A percentile compares a stretch with the other conserved stretches of the same genome.
Conservation (phyloP, 108 stramenopile species). For the Skeletonema tropicum region DNA sequence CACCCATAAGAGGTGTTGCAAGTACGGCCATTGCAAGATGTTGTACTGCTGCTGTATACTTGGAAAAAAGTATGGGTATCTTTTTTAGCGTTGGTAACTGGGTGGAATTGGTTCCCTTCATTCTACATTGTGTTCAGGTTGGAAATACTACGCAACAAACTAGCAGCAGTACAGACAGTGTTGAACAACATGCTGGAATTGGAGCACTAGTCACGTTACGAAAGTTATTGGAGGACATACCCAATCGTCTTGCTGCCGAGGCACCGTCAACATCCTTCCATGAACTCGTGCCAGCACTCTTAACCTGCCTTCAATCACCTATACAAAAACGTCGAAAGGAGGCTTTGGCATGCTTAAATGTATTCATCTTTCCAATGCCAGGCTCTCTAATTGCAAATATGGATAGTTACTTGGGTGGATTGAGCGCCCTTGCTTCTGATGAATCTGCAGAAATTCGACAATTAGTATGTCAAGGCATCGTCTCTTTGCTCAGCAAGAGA, state of each 20-base stretch:
- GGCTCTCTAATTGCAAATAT: constrained; percentile 78
- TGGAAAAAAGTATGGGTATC: constrained; percentile 13
- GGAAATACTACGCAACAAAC: constrained; percentile 14
- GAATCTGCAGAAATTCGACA: constrained; percentile 63
- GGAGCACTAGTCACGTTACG: constrained; percentile 68
- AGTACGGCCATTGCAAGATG: constrained; percentile 42
- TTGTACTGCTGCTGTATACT: constrained; percentile 31
- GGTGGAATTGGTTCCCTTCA: constrained; percentile 40
- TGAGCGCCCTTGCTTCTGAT: constrained; percentile 73
- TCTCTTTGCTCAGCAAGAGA: constrained; percentile 65
- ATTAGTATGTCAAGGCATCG: constrained; percentile 89
- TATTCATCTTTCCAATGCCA: constrained; percentile 64
- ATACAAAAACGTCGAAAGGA: constrained; percentile 43
- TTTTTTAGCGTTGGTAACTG: constrained; percentile 26
- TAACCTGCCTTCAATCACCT: constrained; percentile 45
- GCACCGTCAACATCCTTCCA: constrained; percentile 56
- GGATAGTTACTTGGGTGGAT: constrained; percentile 69
- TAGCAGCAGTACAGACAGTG: neutral
- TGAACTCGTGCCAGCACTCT: constrained; percentile 64
- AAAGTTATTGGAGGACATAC: constrained; percentile 88
- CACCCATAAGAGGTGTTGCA: constrained; percentile 41
- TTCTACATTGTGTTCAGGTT: constrained; percentile 32
- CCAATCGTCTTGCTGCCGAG: constrained; percentile 38
- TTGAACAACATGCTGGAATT: constrained; percentile 22
- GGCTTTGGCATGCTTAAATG: constrained; percentile 65